Base-by-base conservation (phyloP, 257 asterid genomes). In the Salvia hispanica region DNA sequence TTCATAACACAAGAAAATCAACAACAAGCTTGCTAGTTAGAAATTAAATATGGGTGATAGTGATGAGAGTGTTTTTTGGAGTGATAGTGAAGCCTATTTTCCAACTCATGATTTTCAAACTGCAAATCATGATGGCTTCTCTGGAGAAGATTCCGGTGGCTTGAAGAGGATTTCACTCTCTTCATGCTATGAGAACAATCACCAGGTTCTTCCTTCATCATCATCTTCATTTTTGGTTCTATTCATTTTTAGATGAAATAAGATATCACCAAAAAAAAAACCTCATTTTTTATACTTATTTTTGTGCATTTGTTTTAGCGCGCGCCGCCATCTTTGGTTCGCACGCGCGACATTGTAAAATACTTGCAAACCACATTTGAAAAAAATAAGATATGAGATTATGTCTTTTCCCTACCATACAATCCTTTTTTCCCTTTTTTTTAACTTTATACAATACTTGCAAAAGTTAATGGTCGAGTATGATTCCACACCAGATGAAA, bases 141-240 rank as follows among this genome's bases (percentile, higher is more conserved):
- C 58, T 43, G 69, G 54, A 21, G 62, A 54, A 14, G 65, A 66
- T 8, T 61, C n/a, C 21, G 21, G 21, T 7, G 48, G 47, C 40
- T 73, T 71, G 33, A 70, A 78, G 72, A 39, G 69, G 58, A 67
- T 70, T 15, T 66, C 53, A 5, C 66, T 74, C 10, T 76, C 78
- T 10, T 42, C 74, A 3, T 58, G 69, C 3, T 64, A 40, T 9
- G 47, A 25, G 31, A 25, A 25, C 31, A 25, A 47, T 34, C 52
- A 43, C 14, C 81, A 73, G 84, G 82, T 76, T 70, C 59, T 31
- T 39, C 8, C 25, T 10, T 7, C 48, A 15, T 10, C 31, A 25
- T 25, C 31, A 0, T 25, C 31, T 1, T 25, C 31, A 0, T 25
- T 25, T 2, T 25, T 25, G 31, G 31, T 1, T 25, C 31, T 2